These are phyloP conservation scores for Solanum hybrid DNA, from an alignment of 305 asterid genomes.

Conservation along the genomic window DNA sequence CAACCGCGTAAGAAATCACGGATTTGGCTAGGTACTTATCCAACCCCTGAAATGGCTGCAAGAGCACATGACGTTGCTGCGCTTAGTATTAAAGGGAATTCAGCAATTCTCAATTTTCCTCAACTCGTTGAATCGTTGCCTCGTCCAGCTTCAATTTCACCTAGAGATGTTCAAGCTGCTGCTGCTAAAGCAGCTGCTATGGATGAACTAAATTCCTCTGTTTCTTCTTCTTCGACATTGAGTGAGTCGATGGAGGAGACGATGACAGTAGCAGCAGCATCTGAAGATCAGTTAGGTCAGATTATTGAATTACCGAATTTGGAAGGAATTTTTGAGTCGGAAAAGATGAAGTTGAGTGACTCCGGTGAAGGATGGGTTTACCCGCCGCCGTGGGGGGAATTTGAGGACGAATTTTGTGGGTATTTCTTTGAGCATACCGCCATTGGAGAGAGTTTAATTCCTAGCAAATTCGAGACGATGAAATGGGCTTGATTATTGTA, in stretches of 20 bases:
- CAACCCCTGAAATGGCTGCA: constrained; percentile 80
- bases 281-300: constrained; percentile 1
- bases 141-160: constrained; percentile 48
- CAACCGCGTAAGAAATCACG: constrained; percentile 61
- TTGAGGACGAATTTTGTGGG: neutral
- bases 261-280: neutral
- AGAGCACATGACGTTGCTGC: constrained; percentile 73
- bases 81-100: constrained; percentile 42
- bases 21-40: constrained; percentile 63
- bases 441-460: neutral
- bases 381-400: neutral
- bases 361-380: constrained; percentile 1
- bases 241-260: neutral
- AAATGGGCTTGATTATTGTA: neutral
- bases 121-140: constrained; percentile 42
- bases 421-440: neutral
- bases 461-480: neutral
- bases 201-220: neutral
- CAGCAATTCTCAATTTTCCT: constrained; percentile 54
- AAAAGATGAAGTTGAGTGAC: neutral
- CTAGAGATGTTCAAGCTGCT: constrained; percentile 57
- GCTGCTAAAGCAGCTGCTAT: constrained; percentile 68
- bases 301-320: constrained; percentile 1
- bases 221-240: neutral
- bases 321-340: neutral